Evolutionary conservation across 495 filamentous ascomycete genomes (phyloP), one percentile per base, ranked within the genome.

Genomic region (Penicillium flavigenum): DNA sequence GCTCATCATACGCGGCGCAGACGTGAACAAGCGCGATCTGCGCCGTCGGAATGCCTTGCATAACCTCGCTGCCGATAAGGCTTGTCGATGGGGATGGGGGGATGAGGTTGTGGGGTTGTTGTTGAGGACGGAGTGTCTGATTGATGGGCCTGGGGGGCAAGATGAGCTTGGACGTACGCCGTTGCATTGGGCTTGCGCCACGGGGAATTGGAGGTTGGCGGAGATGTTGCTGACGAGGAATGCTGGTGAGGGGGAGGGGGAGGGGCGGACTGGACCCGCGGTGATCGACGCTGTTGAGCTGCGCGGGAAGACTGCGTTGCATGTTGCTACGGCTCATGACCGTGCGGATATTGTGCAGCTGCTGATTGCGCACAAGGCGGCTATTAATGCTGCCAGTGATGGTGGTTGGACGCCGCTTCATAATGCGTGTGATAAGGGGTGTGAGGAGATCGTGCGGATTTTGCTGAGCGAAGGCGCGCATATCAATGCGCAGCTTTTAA

Each of bases 381-480:
- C 81, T 59, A 70, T 85, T 10, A 74, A 80, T 60, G 80, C 82
- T 32, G 70, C 73, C 46, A 85, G 82, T 66, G 83, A 86, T 62
- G 79, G 81, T 34, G 78, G 78, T 9, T 88, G 85, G 85, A 87
- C 84, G 36, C 75, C 85, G 9, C 72, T 88, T 2, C 86, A 88
- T 57, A 84, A 86, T 67, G 85, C 85, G 3, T 82, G 80, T 32
- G 80, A 86, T 54, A 75, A 79, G 31, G 84, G 82, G 0, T 74
- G 68, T 54, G 74, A 77, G 52, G 72, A 70, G 10, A 77, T 82
- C 47, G 81, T 81, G 34, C 58, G 60, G 7, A 67, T 79, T 19
- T 64, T 88, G 27, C 56, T 89, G 11, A 66, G 69, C 5, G 75
- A 74, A 1, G 77, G 76, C 9, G 82, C 83, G 4, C 76, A 82